Conservation (phyloP, 2,329 filamentous ascomycete species). For the Phaeomoniella chlamydospora region DNA sequence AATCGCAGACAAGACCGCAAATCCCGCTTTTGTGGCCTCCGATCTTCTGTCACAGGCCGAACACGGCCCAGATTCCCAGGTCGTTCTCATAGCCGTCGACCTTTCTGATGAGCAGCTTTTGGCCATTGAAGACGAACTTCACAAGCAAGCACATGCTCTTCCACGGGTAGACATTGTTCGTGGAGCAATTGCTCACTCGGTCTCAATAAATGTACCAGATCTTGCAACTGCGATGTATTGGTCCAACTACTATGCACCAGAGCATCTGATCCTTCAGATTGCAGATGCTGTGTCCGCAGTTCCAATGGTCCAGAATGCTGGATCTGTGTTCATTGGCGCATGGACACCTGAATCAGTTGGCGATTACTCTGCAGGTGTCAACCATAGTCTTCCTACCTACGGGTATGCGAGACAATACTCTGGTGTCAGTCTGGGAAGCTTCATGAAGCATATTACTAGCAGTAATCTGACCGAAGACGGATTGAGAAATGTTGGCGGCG, state of each 20-base stretch:
- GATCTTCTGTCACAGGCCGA: slow-evolving; percentile 92
- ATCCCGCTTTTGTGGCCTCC: slow-evolving; percentile 88
- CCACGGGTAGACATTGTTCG: slow-evolving; percentile 88
- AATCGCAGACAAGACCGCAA: slow-evolving; percentile 72
- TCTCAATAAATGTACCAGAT: slow-evolving; percentile 64
- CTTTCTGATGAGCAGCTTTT: slow-evolving; percentile 56
- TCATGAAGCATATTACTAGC: slow-evolving; percentile 95
- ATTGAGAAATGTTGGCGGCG: slow-evolving; percentile 66
- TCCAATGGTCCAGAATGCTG: slow-evolving; percentile 76
- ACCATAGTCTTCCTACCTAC: slow-evolving; percentile 92
- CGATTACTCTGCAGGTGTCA: slow-evolving; percentile 95
- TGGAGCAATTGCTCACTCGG: slow-evolving; percentile 78
- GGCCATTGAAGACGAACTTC: slow-evolving; percentile 83
- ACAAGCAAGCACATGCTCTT: slow-evolving; percentile 71
- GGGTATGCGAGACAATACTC: slow-evolving; percentile 98
- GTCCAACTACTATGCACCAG: slow-evolving; percentile 90
- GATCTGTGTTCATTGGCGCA: slow-evolving; percentile 85
- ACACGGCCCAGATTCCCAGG: slow-evolving; percentile 91
- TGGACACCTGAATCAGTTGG: slow-evolving; percentile 98
- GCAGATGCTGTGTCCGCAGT: slow-evolving; percentile 61
- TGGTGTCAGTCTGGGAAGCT: slow-evolving; percentile 88
- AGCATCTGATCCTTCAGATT: slow-evolving; percentile 89
- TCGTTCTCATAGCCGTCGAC: slow-evolving; percentile 76
- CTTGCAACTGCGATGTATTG: slow-evolving; percentile 61
- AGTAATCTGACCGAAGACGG: slow-evolving; percentile 79